Evolutionary conservation across 768 basidiomycete genomes (phyloP), one percentile per base, ranked within the genome.

Genomic region (Hirschioporus abietinus): DNA sequence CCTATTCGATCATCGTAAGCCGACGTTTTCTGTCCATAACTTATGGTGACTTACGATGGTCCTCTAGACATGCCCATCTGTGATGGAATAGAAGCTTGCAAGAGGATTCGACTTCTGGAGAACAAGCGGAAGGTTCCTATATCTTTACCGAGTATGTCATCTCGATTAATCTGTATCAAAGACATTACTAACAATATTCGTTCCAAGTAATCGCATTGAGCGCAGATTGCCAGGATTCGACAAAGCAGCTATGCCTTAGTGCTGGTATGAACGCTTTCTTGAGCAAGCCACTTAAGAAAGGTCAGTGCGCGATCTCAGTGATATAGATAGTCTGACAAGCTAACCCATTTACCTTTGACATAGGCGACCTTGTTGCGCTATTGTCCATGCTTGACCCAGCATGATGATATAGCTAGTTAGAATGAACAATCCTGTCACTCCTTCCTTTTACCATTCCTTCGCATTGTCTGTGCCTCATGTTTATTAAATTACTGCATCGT

Each of bases 241-340:
- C 90, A 1, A 90, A 90, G 71, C 84, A 86, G 72, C 80, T 90
- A 10, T 92, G 90, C 70, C 75, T 91, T n/a, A 90, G 87, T 69
- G 87, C 88, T 2, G 90, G 90, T 10, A 92, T 92, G 90, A 89
- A 90, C 71, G 79, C 81, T 3, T 92, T 91, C 74, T 83, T 90
- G 69, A 89, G 85, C 72, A 92, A 92, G 76, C 90, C 90, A 15
- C 76, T 91, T 57, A 85, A 80, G 71, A 87, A 85, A 72, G 77
- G 87, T 86, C 67, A 68, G 78, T 52, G 42, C 42, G 12, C 12
- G 4, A 15, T 15, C 3, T 52, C 42, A 15, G 6, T 12, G 1
- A 12, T 10, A 52, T 6, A 20, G 4, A 52, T 12, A 15, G 42
- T 8, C 30, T 30, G 30, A 30, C 8, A 52, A 52, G 42, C 42